A percentile compares a stretch with the other conserved stretches of the same genome.
Conservation (phyloP, 257 asterid genomes). For the Solanum acaule region DNA sequence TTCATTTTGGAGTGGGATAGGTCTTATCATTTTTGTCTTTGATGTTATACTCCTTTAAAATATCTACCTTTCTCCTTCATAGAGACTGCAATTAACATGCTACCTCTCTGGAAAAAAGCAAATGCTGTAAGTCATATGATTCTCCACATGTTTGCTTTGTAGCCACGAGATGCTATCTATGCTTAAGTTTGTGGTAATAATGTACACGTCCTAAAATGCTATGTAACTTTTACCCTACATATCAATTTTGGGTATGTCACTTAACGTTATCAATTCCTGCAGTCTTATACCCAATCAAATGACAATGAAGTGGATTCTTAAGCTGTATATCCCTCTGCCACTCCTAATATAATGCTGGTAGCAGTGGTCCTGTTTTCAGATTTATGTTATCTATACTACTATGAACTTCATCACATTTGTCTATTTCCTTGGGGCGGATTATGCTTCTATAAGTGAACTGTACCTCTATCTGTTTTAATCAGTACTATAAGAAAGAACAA, state of each 20-base stretch:
- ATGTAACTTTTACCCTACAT: not conserved
- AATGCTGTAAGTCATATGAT: not conserved
- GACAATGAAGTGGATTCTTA: not conserved
- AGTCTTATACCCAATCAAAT: not conserved
- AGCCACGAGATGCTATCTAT: not conserved
- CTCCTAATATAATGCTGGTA: not conserved
- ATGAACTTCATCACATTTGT: not conserved
- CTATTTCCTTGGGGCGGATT: not conserved
- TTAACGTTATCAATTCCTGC: not conserved
- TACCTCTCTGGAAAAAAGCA: not conserved
- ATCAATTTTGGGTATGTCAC: not conserved
- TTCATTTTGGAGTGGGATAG: not conserved
- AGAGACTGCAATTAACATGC: not conserved
- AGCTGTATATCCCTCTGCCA: not conserved
- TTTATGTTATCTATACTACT: not conserved
- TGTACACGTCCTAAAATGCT: not conserved
- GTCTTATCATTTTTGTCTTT: not conserved
- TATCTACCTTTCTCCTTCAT: not conserved
- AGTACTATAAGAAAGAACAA: not conserved
- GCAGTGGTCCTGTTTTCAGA: not conserved
- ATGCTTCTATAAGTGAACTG: not conserved
- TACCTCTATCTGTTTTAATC: not conserved
- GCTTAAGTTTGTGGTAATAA: not conserved
- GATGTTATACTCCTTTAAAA: not conserved
- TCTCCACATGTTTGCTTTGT: not conserved